These are phyloP conservation scores for Colletotrichum sp. DNA, from an alignment of 2,329 filamentous ascomycete species.

Conservation along the genomic window DNA sequence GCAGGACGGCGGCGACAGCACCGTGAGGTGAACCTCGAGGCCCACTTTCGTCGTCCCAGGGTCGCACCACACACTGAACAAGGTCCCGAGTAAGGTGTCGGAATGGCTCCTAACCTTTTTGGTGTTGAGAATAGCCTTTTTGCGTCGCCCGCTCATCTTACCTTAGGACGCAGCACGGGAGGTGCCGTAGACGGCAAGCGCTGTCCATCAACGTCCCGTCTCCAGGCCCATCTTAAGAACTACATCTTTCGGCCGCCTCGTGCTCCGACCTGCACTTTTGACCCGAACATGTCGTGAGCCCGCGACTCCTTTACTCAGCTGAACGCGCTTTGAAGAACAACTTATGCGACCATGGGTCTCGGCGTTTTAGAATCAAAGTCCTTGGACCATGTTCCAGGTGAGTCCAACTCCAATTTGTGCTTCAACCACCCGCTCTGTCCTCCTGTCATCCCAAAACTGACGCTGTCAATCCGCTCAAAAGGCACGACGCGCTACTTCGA, in stretches of 20 bases:
- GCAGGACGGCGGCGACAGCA: neutral
- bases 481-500: slow-evolving; percentile 71
- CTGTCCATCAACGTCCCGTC: neutral
- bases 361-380: slow-evolving; percentile 74
- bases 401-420: slow-evolving; percentile 1
- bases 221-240: neutral
- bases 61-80: neutral
- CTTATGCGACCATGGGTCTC: slow-evolving; percentile 62
- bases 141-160: neutral
- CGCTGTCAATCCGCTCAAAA: slow-evolving; percentile 28
- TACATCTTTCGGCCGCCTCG: neutral
- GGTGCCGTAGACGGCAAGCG: neutral
- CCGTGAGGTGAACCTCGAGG: neutral
- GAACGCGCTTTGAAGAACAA: neutral
- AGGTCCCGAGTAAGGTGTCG: neutral
- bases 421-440: neutral
- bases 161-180: neutral
- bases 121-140: neutral
- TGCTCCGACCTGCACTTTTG: neutral
- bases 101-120: neutral
- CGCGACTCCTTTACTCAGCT: neutral
- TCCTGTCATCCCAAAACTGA: neutral
- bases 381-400: slow-evolving; percentile 77
- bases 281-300: neutral
- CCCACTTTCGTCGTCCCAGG: neutral